Conservation (phyloP, 1,139 yeast species). For the Hansenula sp. region DNA sequence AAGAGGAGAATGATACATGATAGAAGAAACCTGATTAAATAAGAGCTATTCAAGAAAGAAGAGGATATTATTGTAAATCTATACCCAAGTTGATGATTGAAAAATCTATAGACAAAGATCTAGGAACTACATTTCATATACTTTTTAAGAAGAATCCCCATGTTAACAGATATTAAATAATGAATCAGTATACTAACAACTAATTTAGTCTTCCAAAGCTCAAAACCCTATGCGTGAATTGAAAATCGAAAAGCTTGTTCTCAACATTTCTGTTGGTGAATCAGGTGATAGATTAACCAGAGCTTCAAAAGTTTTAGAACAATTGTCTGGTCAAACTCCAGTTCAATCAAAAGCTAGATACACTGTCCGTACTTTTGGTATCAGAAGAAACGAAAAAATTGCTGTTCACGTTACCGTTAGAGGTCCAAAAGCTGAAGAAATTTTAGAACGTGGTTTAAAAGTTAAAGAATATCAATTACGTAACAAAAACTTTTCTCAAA, state of each 20-base stretch:
- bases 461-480: constrained; percentile 99
- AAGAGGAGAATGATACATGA: too few species aligned
- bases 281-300: constrained; percentile 99
- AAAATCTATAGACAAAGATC: too few species aligned
- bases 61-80: too few species aligned
- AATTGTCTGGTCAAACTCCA: constrained; percentile 99
- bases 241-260: constrained; percentile 98
- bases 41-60: too few species aligned
- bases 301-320: constrained; percentile 99
- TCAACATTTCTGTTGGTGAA: constrained; percentile 99
- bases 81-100: too few species aligned
- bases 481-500: constrained; percentile 90
- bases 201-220: constrained; percentile 35
- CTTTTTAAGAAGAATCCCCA: too few species aligned
- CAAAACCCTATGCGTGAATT: constrained; percentile 94
- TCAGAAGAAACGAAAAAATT: constrained; percentile 99
- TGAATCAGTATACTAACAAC: neutral
- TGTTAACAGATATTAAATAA: too few species aligned
- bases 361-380: constrained; percentile 99
- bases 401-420: constrained; percentile 99
- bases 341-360: constrained; percentile 99
- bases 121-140: too few species aligned
- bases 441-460: constrained; percentile 99
- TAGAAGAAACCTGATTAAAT: too few species aligned
- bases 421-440: constrained; percentile 99